A percentile compares a stretch with the other conserved stretches of the same genome.
phyloP scores from a whole-genome alignment of 352 stramenopile genomes.

The Phytopythium aichiense region DNA sequence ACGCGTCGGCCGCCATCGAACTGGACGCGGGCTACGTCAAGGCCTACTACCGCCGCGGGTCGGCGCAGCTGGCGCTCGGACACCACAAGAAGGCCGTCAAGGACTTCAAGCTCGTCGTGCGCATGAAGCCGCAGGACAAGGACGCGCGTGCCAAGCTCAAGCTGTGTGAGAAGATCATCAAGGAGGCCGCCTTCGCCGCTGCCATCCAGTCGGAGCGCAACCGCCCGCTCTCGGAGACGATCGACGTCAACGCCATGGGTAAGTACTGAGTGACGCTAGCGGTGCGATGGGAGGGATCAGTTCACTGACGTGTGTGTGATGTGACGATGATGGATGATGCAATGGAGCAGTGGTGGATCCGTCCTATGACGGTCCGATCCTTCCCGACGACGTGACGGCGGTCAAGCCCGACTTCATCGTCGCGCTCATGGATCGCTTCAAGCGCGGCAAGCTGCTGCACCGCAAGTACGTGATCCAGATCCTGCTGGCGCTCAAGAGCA shows the following conservation, averaged over 20 bases:
- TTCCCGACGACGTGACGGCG: constrained; percentile 50
- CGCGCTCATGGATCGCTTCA: constrained; percentile 94
- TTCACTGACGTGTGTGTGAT: constrained; percentile 1
- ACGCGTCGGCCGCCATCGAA: constrained; percentile 93
- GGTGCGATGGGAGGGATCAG: background rate
- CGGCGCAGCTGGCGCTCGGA: constrained; percentile 94
- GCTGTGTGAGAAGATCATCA: constrained; percentile 96
- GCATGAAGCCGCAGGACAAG: constrained; percentile 94
- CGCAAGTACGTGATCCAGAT: constrained; percentile 97
- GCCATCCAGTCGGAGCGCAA: constrained; percentile 96
- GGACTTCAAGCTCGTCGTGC: constrained; percentile 96
- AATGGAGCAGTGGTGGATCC: constrained; percentile 57
- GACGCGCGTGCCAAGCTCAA: constrained; percentile 93
- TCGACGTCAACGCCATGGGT: constrained; percentile 86
- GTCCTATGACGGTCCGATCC: constrained; percentile 72
- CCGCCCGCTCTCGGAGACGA: constrained; percentile 89
- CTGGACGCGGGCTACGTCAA: constrained; percentile 96
- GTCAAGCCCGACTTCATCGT: constrained; percentile 86
- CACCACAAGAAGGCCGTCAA: constrained; percentile 97
- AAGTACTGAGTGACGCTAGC: background rate
- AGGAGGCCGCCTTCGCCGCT: constrained; percentile 93
- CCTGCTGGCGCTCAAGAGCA: constrained; percentile 90
- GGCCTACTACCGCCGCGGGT: constrained; percentile 97
- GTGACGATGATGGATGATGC: background rate
- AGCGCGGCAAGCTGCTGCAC: constrained; percentile 96